These are phyloP conservation scores for Echinosophora koreensis DNA, from an alignment of 306 rosid species.

Conservation along the genomic window DNA sequence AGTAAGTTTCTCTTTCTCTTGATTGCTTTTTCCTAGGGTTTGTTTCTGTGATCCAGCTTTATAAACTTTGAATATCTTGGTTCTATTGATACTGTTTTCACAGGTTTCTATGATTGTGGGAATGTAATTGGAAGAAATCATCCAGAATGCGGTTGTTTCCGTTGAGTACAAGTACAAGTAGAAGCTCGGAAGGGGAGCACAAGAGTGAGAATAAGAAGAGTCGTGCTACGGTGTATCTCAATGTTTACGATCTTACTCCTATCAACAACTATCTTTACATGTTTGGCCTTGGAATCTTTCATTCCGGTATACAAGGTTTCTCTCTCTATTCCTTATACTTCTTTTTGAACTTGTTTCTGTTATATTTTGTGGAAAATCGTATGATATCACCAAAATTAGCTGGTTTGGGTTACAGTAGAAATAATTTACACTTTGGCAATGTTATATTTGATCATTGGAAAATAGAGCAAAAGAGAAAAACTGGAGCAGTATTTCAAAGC, in stretches of 20 bases:
- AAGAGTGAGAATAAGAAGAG: conserved; percentile 33
- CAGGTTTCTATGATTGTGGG: conserved; percentile 53
- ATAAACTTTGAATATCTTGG: conserved; percentile 12
- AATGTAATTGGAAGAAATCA: conserved; percentile 20
- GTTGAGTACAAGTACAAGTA: conserved; percentile 51
- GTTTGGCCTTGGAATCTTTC: conserved; percentile 85
- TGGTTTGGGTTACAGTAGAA: not conserved
- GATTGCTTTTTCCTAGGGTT: conserved; percentile 29
- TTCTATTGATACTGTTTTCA: not conserved
- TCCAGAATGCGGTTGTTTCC: conserved; percentile 80
- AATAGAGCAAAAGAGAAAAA: not conserved
- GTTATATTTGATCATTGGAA: conserved; percentile 9
- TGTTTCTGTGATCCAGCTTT: conserved; percentile 40
- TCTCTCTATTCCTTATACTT: not conserved
- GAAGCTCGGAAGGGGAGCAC: conserved; percentile 58
- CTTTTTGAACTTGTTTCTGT: not conserved
- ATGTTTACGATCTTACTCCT: conserved; percentile 93
- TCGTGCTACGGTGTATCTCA: conserved; percentile 73
- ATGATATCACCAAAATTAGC: not conserved
- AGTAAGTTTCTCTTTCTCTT: conserved; percentile 40
- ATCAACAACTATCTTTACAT: conserved; percentile 82
- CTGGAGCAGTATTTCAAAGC: not conserved
- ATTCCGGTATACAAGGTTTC: conserved; percentile 94
- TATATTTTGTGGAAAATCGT: not conserved
- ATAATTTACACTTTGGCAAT: not conserved